These are phyloP conservation scores for Podospora bellae-mahoneyi DNA, from an alignment of 495 filamentous ascomycete genomes.

Conservation along the genomic window DNA sequence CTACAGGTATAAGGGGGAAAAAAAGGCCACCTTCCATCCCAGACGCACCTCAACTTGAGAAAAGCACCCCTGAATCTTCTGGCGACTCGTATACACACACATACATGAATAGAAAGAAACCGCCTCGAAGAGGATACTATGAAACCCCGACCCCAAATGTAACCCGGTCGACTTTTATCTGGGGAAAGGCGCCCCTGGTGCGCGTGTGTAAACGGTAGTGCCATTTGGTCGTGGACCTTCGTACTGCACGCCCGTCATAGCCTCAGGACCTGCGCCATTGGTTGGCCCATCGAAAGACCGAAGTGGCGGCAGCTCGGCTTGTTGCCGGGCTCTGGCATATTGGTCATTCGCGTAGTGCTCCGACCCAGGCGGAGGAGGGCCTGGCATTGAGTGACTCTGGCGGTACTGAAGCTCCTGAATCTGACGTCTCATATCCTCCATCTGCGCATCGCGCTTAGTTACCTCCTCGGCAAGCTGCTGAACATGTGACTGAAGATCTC, in stretches of 20 bases:
- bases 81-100: background rate
- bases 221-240: slow-evolving; percentile 34
- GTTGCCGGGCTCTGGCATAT: slow-evolving; percentile 30
- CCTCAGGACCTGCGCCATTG: slow-evolving; percentile 32
- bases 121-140: background rate
- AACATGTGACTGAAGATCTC: slow-evolving; percentile 33
- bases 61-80: background rate
- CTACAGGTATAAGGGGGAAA: background rate
- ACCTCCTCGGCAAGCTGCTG: slow-evolving; percentile 12
- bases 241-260: slow-evolving; percentile 57
- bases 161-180: background rate
- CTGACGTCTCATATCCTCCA: slow-evolving; percentile 49
- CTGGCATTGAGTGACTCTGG: slow-evolving; percentile 28
- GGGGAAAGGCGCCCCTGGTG: background rate
- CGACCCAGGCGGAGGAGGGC: slow-evolving; percentile 18
- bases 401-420: slow-evolving; percentile 36
- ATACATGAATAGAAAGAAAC: background rate
- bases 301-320: slow-evolving; percentile 49
- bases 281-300: slow-evolving; percentile 33
- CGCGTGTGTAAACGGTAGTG: background rate
- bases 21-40: background rate
- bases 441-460: slow-evolving; percentile 38
- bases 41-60: background rate
- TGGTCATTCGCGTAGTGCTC: slow-evolving; percentile 34
- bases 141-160: background rate